These are phyloP conservation scores for Peronospora tabacina DNA, from an alignment of 352 stramenopile species.

Conservation along the genomic window DNA sequence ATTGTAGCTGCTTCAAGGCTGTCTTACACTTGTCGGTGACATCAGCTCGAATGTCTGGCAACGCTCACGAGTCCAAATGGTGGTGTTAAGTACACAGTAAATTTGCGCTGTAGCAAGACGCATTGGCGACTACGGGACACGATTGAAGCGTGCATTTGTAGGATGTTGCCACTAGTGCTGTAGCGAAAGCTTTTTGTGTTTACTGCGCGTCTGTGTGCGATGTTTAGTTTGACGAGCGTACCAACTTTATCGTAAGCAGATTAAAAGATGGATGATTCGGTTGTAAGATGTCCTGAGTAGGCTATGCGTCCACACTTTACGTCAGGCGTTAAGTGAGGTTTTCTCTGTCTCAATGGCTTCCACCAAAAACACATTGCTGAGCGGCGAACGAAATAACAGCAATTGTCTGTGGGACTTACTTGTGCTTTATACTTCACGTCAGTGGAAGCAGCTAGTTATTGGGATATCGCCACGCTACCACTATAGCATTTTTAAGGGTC, in stretches of 20 bases:
- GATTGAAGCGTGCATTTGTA: constrained; percentile 83
- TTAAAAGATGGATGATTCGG: constrained; percentile 83
- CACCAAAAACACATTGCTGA: constrained; percentile 75
- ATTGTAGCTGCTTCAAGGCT: constrained; percentile 18
- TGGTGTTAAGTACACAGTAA: constrained; percentile 83
- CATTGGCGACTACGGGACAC: constrained; percentile 83
- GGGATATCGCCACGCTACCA: constrained; percentile 28
- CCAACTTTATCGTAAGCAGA: constrained; percentile 80
- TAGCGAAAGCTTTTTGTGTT: constrained; percentile 75
- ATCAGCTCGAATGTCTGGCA: constrained; percentile 41
- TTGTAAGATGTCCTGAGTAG: constrained; percentile 86
- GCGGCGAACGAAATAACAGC: constrained; percentile 81
- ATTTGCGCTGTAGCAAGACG: constrained; percentile 76
- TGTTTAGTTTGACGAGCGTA: constrained; percentile 82
- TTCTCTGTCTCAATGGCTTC: constrained; percentile 79
- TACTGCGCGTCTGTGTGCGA: constrained; percentile 80
- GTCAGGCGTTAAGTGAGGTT: constrained; percentile 79
- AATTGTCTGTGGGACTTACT: constrained; percentile 85
- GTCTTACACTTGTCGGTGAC: constrained; percentile 33
- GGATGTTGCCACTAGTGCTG: constrained; percentile 63
- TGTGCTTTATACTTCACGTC: constrained; percentile 67
- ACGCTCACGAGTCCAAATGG: constrained; percentile 43
- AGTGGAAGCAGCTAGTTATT: constrained; percentile 21
- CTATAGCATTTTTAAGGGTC: constrained; percentile 82
- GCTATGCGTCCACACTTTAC: constrained; percentile 80